Percentiles rank a stretch among this genome's conserved stretches.
These are phyloP conservation scores for Kwoniella dendrophila DNA, from an alignment of 768 basidiomycete species.

Conservation along the genomic window DNA sequence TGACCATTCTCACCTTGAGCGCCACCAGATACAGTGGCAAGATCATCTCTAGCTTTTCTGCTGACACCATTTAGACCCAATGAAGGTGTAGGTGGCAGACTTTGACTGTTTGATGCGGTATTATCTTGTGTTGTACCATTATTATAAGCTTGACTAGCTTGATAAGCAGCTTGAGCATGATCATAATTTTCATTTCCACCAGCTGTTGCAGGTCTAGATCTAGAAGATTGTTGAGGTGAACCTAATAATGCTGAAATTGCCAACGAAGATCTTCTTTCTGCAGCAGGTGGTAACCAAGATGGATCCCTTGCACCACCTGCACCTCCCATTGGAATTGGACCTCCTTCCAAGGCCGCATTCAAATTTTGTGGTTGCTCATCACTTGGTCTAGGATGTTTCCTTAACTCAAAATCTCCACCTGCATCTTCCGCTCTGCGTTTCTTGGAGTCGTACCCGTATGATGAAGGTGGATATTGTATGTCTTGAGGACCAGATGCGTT, in stretches of 20 bases:
- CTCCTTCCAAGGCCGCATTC: constrained; percentile 21
- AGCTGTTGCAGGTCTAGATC: constrained; percentile 39
- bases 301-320: too few species aligned
- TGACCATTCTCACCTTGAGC: constrained; percentile 1
- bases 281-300: constrained; percentile 44
- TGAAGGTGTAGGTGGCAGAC: constrained; percentile 14
- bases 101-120: constrained; percentile 3
- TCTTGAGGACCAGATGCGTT: constrained; percentile 27
- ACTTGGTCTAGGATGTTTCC: constrained; percentile 27
- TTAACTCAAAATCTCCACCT: constrained; percentile 11
- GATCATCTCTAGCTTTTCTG: constrained; percentile 13
- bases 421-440: constrained; percentile 38
- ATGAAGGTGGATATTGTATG: constrained; percentile 8
- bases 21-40: not conserved
- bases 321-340: not conserved
- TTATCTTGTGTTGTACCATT: too few species aligned
- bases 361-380: constrained; percentile 23
- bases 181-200: constrained; percentile 13
- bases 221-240: constrained; percentile 40
- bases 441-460: constrained; percentile 29
- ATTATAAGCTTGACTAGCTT: constrained; percentile 17
- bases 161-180: constrained; percentile 24
- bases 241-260: constrained; percentile 51
- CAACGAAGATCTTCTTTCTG: constrained; percentile 44
- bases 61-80: constrained; percentile 4